phyloP scores from a whole-genome alignment of 805 yeast genomes.

The Ogataea ganodermae region DNA sequence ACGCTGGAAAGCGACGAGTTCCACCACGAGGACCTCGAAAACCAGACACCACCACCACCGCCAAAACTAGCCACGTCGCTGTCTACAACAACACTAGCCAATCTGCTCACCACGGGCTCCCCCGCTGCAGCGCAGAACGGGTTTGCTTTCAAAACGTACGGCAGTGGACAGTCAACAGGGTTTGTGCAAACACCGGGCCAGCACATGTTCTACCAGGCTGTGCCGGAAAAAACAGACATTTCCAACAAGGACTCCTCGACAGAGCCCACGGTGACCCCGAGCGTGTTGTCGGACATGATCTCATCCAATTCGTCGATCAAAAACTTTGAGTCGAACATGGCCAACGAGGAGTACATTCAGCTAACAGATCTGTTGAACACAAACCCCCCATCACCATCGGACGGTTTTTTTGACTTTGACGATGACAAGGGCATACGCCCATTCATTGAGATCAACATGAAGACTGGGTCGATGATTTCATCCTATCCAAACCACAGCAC shows the following conservation, averaged over 20 bases:
- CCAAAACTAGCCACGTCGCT: background rate
- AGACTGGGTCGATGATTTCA: conserved; percentile 32
- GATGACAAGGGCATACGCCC: conserved; percentile 32
- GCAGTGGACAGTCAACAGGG: conserved; percentile 16
- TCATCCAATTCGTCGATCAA: conserved; percentile 22
- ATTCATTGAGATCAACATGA: conserved; percentile 31
- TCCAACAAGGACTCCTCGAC: conserved; percentile 9
- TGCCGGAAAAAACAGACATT: background rate
- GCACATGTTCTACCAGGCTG: conserved; percentile 17
- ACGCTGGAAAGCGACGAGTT: background rate
- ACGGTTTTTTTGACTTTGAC: conserved; percentile 30
- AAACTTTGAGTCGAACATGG: conserved; percentile 36
- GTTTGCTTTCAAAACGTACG: conserved; percentile 1
- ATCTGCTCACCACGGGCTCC: background rate
- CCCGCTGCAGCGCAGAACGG: conserved; percentile 1
- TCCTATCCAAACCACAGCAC: conserved; percentile 36
- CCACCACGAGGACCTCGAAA: too few species aligned
- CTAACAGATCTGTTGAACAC: conserved; percentile 41
- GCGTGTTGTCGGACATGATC: conserved; percentile 18
- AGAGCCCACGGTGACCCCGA: conserved; percentile 23
- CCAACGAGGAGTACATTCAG: conserved; percentile 45
- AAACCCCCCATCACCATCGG: conserved; percentile 38
- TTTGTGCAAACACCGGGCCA: conserved; percentile 17
- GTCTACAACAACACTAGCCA: background rate
- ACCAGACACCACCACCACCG: too few species aligned